Conservation (phyloP, 2,329 filamentous ascomycete species). For the Tolypocladium pustulatum region DNA sequence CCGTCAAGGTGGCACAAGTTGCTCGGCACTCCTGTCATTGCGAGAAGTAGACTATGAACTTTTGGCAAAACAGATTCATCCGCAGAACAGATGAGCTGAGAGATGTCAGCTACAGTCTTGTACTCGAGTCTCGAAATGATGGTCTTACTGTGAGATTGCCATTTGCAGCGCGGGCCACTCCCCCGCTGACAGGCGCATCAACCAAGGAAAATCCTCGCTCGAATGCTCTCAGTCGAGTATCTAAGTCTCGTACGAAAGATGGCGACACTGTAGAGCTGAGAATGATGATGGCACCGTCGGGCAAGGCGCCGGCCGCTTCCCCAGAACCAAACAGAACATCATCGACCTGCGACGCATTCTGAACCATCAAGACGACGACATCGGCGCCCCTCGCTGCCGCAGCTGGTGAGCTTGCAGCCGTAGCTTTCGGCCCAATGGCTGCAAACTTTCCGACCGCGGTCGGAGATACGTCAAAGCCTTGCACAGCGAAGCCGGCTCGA, state of each 20-base stretch:
- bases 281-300: slow-evolving; percentile 18
- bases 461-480: slow-evolving; percentile 21
- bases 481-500: slow-evolving; percentile 18
- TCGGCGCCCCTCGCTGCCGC: slow-evolving; percentile 17
- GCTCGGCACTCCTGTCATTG: slow-evolving; percentile 18
- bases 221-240: slow-evolving; percentile 8
- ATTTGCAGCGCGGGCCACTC: slow-evolving; percentile 22
- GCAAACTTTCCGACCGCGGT: slow-evolving; percentile 19
- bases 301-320: slow-evolving; percentile 15
- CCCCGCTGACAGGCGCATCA: slow-evolving; percentile 27
- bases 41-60: slow-evolving; percentile 14
- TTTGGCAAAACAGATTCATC: slow-evolving; percentile 10
- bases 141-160: slow-evolving; percentile 20
- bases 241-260: slow-evolving; percentile 13
- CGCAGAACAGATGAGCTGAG: slow-evolving; percentile 23
- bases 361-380: slow-evolving; percentile 24
- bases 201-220: slow-evolving; percentile 18
- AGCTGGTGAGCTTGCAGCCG: slow-evolving; percentile 13
- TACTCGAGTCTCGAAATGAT: not conserved
- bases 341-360: slow-evolving; percentile 20
- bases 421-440: slow-evolving; percentile 10
- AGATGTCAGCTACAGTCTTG: not conserved
- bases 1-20: slow-evolving; percentile 37
- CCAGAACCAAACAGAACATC: slow-evolving; percentile 19
- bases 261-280: slow-evolving; percentile 26